Conservation (phyloP, 2,329 filamentous ascomycete genomes). For the Diaporthe capsici region DNA sequence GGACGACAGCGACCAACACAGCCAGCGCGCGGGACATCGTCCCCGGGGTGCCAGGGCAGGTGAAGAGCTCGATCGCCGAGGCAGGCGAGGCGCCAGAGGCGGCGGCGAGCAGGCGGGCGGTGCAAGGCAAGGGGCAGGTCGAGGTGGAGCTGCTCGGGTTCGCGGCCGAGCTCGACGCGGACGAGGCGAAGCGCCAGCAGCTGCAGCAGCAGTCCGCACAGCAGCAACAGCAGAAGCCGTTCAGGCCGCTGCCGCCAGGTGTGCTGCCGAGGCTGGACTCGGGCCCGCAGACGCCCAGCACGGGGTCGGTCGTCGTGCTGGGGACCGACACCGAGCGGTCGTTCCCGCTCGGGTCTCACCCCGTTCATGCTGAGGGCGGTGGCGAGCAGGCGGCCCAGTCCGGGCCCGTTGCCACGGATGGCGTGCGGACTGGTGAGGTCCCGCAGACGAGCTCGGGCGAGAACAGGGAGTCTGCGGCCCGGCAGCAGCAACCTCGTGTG, state of each 20-base stretch:
- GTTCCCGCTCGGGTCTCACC: slow-evolving; percentile 31
- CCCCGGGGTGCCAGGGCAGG: slow-evolving; percentile 66
- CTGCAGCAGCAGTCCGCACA: slow-evolving; percentile 1
- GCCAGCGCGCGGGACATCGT: slow-evolving; percentile 52
- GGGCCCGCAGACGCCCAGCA: slow-evolving; percentile 23
- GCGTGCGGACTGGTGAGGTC: neutral
- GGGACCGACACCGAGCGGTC: slow-evolving; percentile 33
- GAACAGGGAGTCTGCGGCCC: neutral
- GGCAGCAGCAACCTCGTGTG: neutral
- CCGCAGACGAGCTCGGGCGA: neutral
- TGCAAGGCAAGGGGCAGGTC: slow-evolving; percentile 80
- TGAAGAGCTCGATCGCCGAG: slow-evolving; percentile 69
- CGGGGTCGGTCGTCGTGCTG: slow-evolving; percentile 13
- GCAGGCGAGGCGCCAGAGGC: slow-evolving; percentile 78
- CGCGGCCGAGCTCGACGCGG: slow-evolving; percentile 51
- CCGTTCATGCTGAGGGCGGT: neutral
- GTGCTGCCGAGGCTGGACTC: neutral
- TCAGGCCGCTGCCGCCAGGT: neutral
- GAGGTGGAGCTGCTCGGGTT: slow-evolving; percentile 81
- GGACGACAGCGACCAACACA: neutral
- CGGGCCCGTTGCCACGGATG: neutral
- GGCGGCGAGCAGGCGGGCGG: slow-evolving; percentile 75
- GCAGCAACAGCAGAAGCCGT: neutral
- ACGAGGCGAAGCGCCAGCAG: neutral
- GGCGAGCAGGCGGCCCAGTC: neutral